phyloP scores from a whole-genome alignment of 2,329 filamentous ascomycete genomes.

The Beauveria sp. region DNA sequence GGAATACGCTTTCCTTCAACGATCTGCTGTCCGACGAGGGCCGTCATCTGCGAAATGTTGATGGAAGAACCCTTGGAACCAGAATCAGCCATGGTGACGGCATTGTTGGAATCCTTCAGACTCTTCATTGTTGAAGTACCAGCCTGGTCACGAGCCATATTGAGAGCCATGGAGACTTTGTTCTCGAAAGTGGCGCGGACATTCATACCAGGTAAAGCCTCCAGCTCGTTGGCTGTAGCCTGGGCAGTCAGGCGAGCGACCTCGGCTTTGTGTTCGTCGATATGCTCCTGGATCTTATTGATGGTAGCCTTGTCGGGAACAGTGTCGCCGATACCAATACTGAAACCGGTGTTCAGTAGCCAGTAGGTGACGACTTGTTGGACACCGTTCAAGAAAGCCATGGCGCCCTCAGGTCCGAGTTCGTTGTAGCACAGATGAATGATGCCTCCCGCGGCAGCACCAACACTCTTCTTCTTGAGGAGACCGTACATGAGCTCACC shows the following conservation, averaged over 20 bases:
- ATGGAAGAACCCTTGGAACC: constrained; percentile 98
- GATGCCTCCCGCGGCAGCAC: constrained; percentile 82
- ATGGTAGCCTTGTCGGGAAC: constrained; percentile 86
- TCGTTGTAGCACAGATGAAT: constrained; percentile 97
- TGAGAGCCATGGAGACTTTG: constrained; percentile 88
- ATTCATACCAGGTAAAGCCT: constrained; percentile 96
- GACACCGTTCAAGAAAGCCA: constrained; percentile 91
- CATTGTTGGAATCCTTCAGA: constrained; percentile 93
- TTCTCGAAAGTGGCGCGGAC: constrained; percentile 97
- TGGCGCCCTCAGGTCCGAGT: constrained; percentile 74
- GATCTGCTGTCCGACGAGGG: constrained; percentile 93
- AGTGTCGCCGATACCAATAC: constrained; percentile 96
- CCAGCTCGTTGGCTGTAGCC: constrained; percentile 80
- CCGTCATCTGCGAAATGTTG: constrained; percentile 99
- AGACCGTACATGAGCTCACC: constrained; percentile 88
- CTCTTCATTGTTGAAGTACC: constrained; percentile 87
- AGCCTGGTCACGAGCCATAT: constrained; percentile 92
- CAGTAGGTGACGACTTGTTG: constrained; percentile 96
- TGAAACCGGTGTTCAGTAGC: constrained; percentile 93
- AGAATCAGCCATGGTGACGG: constrained; percentile 90
- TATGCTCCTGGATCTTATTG: constrained; percentile 72
- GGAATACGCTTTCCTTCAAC: constrained; percentile 98
- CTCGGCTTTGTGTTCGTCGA: constrained; percentile 72
- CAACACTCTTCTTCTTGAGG: constrained; percentile 88
- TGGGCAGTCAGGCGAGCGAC: constrained; percentile 67